Base-by-base conservation (phyloP, 371 early-diverging fungal species). In the Rhizopus sp. region DNA sequence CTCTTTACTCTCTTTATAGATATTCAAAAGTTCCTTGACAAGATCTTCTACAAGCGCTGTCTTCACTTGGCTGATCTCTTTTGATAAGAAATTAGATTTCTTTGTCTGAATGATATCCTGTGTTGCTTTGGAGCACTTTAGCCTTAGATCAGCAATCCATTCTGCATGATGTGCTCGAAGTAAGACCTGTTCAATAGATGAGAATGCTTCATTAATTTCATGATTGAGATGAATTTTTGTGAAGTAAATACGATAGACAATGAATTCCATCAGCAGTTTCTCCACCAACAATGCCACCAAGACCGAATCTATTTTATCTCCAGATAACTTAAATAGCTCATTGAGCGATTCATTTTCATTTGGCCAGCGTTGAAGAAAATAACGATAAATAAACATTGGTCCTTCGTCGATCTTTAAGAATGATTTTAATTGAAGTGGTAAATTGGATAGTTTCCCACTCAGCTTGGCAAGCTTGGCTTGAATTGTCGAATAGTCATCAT, bases 401-500 rank as follows among this genome's bases (percentile, higher is more conserved):
- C 41, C 48, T 8, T 40, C 40, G 8, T 58, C 49, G 32, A 55
- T 23, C 23, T 23, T 23, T 23, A 23, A 55, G 4, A 17, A 32
- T 9, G 49, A 39, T 45, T 65, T 65, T 37, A 49, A 44, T 17
- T 53, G 55, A 7, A 60, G 61, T 8, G 65, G 49, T 5, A 65
- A 59, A 51, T 59, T 56, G 15, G 45, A 35, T 13, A 65, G n/a
- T 34, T 65, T 65, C 5, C 65, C 65, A 6, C 48, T 42, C 29
- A 65, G 46, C 33, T 60, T 55, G 4, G 48, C 57, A 5, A 65
- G 35, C 13, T 57, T 56, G 5, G 47, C 53, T 38, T 56, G 57
- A 17, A 65, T 60, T 13, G 65, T 65, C 0, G 65, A 65, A 23
- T 52, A 57, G 49, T 65, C 65, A 38, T 65, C 65, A 32, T 65